Percentiles rank a stretch among this genome's conserved stretches.
These are phyloP conservation scores for Nannochloropsis salina DNA, from an alignment of 108 stramenopile genomes.

Conservation along the genomic window DNA sequence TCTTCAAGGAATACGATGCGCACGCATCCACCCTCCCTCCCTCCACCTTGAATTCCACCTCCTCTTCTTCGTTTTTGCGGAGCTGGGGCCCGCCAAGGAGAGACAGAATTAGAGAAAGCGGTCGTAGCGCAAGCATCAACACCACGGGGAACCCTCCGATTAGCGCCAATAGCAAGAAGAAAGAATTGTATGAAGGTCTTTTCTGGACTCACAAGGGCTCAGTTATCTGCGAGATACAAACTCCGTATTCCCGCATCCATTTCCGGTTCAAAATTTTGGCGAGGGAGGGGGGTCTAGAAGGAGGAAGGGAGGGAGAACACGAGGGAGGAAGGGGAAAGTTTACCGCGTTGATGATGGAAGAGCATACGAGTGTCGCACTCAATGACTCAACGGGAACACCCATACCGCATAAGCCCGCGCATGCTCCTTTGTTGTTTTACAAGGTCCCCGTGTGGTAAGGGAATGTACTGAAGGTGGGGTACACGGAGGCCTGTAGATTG, in stretches of 20 bases:
- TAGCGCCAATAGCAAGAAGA: neutral
- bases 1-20: neutral
- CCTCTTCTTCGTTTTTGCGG: neutral
- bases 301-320: neutral
- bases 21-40: neutral
- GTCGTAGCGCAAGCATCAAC: neutral
- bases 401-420: neutral
- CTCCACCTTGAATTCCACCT: neutral
- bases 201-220: neutral
- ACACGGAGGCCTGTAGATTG: neutral
- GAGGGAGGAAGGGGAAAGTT: neutral
- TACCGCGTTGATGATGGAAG: neutral
- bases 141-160: neutral
- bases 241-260: neutral
- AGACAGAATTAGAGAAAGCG: neutral
- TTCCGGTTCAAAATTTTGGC: neutral
- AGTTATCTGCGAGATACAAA: neutral
- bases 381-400: conserved; percentile 17
- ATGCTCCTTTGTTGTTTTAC: neutral
- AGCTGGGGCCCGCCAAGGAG: neutral
- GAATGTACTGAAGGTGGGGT: neutral
- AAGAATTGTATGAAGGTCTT: neutral
- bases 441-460: neutral
- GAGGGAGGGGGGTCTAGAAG: neutral
- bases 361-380: conserved; percentile 11